These are phyloP conservation scores for Biancaea sappan DNA, from an alignment of 306 rosid genomes.

Conservation along the genomic window DNA sequence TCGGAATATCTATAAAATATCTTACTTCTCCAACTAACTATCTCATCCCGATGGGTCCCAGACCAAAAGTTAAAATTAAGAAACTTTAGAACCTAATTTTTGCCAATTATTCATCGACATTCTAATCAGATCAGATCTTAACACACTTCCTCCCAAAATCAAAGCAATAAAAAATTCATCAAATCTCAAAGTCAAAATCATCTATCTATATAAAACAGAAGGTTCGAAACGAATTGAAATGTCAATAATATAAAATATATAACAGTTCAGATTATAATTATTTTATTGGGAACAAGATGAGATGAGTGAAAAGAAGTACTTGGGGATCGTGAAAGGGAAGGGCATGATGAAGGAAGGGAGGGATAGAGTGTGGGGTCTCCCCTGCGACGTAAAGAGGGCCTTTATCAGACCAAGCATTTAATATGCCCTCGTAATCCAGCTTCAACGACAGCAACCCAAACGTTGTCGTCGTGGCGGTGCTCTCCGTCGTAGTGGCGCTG, in stretches of 20 bases:
- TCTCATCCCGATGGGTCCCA: neutral
- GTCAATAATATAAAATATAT: no score
- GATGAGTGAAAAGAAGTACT: constrained; percentile 42
- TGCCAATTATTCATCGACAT: neutral
- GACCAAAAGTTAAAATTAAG: neutral
- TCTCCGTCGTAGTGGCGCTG: neutral
- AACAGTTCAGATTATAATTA: no score
- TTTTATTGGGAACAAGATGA: neutral
- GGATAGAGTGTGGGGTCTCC: constrained; percentile 68
- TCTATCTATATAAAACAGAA: neutral
- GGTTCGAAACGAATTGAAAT: no score
- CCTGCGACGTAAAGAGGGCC: constrained; percentile 66
- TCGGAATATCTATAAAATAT: neutral
- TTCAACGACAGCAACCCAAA: constrained; percentile 61
- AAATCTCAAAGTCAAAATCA: neutral
- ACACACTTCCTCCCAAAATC: neutral
- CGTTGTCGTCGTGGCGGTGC: constrained; percentile 11
- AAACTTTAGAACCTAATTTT: neutral
- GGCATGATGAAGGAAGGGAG: constrained; percentile 45
- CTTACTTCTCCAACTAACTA: neutral
- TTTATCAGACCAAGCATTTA: constrained; percentile 91
- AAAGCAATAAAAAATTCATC: neutral
- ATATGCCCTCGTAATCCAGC: constrained; percentile 77
- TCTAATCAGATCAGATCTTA: neutral
- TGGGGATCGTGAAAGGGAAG: constrained; percentile 26